Conservation (phyloP, 441 rosid genomes). For the Erysimum cheiri region DNA sequence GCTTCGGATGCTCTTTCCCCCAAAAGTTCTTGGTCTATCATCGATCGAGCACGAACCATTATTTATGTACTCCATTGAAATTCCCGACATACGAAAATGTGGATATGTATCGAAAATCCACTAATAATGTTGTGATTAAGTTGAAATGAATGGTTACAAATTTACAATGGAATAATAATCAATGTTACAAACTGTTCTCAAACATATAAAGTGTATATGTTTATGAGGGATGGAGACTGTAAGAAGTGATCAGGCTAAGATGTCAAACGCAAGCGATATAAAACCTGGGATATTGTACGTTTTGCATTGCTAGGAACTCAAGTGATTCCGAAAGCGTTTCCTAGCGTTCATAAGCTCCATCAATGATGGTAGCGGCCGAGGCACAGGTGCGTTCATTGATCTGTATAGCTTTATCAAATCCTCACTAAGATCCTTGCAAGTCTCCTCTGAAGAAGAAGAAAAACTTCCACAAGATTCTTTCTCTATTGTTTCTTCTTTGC, state of each 20-base stretch:
- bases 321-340: constrained; percentile 52
- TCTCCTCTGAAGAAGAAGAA: constrained; percentile 38
- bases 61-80: no score
- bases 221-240: neutral
- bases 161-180: constrained; percentile 7
- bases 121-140: neutral
- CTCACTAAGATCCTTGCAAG: constrained; percentile 51
- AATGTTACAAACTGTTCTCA: constrained; percentile 16
- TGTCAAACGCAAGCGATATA: neutral
- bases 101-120: no score
- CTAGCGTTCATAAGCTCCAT: constrained; percentile 60
- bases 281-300: neutral
- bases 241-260: constrained; percentile 15
- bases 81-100: no score
- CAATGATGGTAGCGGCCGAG: constrained; percentile 80
- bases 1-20: neutral
- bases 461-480: constrained; percentile 34
- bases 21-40: neutral
- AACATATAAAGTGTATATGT: neutral
- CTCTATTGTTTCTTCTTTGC: constrained; percentile 29
- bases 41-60: neutral
- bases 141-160: constrained; percentile 22
- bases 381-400: constrained; percentile 76
- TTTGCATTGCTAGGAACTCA: constrained; percentile 13
- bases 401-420: constrained; percentile 64